A percentile compares a stretch with the other conserved stretches of the same genome.
phyloP scores from a whole-genome alignment of 768 basidiomycete genomes.

The Lactarius evosmus region DNA sequence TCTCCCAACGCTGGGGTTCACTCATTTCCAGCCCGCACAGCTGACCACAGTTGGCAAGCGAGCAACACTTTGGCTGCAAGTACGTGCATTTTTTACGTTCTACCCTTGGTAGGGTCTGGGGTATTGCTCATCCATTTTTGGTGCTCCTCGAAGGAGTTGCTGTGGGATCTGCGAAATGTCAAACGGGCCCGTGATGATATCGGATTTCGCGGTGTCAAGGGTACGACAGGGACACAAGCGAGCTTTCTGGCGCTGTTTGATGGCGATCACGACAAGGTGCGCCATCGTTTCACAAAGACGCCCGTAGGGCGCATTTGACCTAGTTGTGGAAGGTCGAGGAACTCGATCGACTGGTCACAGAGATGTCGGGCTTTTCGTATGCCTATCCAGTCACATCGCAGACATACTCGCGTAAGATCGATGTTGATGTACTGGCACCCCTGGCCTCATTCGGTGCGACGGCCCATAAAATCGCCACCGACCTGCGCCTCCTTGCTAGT shows the following conservation, averaged over 20 bases:
- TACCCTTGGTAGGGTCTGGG: background rate
- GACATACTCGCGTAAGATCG: conserved; percentile 98
- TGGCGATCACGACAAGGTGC: conserved; percentile 88
- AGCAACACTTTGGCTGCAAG: conserved; percentile 95
- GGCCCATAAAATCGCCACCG: conserved; percentile 97
- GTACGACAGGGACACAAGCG: conserved; percentile 98
- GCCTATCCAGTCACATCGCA: conserved; percentile 98
- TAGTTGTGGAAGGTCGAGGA: conserved; percentile 62
- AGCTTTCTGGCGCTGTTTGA: conserved; percentile 93
- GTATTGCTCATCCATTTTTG: background rate
- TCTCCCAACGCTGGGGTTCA: conserved; percentile 94
- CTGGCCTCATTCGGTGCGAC: conserved; percentile 89
- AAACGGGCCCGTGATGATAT: conserved; percentile 86
- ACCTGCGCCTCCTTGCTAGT: conserved; percentile 90
- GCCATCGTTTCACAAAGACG: background rate
- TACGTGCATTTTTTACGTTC: conserved; percentile 30
- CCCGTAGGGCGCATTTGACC: background rate
- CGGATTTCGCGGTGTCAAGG: conserved; percentile 97
- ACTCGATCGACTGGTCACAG: conserved; percentile 84
- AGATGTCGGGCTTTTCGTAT: conserved; percentile 88
- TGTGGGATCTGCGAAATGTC: conserved; percentile 96
- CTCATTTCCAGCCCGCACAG: conserved; percentile 98
- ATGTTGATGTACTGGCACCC: conserved; percentile 87
- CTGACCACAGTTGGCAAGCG: conserved; percentile 98
- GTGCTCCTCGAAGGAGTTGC: conserved; percentile 61